Evolutionary conservation across 371 early-diverging fungal genomes (phyloP).

Genomic region (Sporodiniella umbellata): DNA sequence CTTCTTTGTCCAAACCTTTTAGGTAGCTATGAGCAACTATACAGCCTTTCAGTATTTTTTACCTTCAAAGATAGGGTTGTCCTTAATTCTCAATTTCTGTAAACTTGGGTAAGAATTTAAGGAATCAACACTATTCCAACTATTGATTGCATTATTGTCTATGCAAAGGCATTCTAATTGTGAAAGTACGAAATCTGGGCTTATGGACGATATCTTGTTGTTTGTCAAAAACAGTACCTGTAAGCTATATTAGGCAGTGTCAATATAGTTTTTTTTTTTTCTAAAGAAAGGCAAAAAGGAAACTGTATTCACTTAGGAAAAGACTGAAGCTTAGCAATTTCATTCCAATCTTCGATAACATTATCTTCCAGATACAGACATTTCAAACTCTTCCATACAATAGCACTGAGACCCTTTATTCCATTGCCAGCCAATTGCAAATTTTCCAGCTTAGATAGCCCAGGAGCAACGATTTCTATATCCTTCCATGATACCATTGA

Average conservation of each 20-base stretch:
- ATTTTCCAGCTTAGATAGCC: slow-evolving; percentile 56
- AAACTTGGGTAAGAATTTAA: slow-evolving; percentile 41
- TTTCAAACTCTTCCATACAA: slow-evolving; percentile 46
- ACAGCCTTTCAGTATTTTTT: background rate
- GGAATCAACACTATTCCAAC: slow-evolving; percentile 43
- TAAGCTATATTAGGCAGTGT: slow-evolving; percentile 18
- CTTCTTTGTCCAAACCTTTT: slow-evolving; percentile 22
- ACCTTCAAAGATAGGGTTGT: slow-evolving; percentile 51
- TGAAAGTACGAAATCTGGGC: slow-evolving; percentile 16
- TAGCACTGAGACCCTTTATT: slow-evolving; percentile 25
- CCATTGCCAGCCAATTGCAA: slow-evolving; percentile 66
- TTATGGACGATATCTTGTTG: slow-evolving; percentile 29
- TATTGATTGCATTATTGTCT: slow-evolving; percentile 34
- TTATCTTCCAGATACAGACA: slow-evolving; percentile 71
- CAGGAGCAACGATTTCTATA: slow-evolving; percentile 42
- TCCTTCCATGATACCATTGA: slow-evolving; percentile 22
- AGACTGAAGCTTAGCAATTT: slow-evolving; percentile 42
- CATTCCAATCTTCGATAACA: slow-evolving; percentile 51
- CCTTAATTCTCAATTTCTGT: slow-evolving; percentile 38
- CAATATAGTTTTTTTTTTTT: too few relatives aligned
- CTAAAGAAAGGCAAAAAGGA: too few relatives aligned
- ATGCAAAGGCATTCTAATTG: slow-evolving; percentile 40
- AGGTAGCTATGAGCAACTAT: background rate
- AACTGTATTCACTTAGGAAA: slow-evolving; percentile 42
- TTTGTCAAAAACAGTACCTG: slow-evolving; percentile 43